Base-by-base conservation (phyloP, 495 filamentous ascomycete genomes). In the Penicillium malachiteum region DNA sequence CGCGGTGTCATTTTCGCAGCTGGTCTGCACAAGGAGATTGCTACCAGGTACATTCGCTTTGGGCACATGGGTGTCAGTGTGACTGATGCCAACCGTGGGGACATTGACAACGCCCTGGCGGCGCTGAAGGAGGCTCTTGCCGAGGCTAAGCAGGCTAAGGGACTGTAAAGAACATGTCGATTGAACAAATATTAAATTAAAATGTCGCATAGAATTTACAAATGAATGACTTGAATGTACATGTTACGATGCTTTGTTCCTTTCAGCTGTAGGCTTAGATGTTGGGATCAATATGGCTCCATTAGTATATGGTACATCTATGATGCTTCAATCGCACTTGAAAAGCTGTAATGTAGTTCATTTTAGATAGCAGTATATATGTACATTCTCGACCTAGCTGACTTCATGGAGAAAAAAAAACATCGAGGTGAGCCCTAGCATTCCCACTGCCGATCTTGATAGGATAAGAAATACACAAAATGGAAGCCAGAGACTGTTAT, bases 21-120 rank as follows among this genome's bases (percentile, higher is more conserved):
- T 47, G 94, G 94, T 55, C 80, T 98, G 69, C 94, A 98, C 77
- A 97, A 93, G 80, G 81, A 87, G 66, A 86, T 86, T 65, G 85
- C 85, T 21, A 73, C 84, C 33, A 85, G 81, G 68, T 90, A 90
- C 67, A 83, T 90, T 45, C 75, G 87, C 26, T 87, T 90, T 65
- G 92, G 92, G 33, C 94, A 98, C 75, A 98, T 98, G 94, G 94
- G 94, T 58, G 91, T 97, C 46, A 93, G 87, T 73, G 88, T 96
- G 48, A 81, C 70, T 52, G 79, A 79, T 56, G 66, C 68, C 30
- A 72, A 70, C 56, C 71, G 78, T 34, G 73, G 74, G 26, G 91
- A 98, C 68, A 84, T 97, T 65, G 87, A 94, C 39, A 86, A 86
- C 56, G 94, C 92, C 18, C 75, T 97, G 57, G 76, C 81, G 59